Percentiles rank a stretch among this genome's conserved stretches.
Evolutionary conservation across 805 yeast species (phyloP).

Genomic region (Pichia cephalocereana): DNA sequence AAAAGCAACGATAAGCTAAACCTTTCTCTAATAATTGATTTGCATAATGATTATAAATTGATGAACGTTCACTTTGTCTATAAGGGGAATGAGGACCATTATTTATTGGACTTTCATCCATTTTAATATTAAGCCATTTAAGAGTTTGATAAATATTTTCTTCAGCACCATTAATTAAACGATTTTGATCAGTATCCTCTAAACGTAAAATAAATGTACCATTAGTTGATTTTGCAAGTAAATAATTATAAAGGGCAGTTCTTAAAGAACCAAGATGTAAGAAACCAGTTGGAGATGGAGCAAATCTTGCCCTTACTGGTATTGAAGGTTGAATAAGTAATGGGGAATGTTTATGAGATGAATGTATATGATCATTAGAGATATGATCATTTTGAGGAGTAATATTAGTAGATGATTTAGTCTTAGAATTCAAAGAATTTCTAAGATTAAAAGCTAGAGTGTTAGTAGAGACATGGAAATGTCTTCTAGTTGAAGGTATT

Average conservation of each 20-base stretch:
- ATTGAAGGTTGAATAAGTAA: conserved; percentile 24
- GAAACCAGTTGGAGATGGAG: conserved; percentile 96
- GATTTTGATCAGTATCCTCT: conserved; percentile 86
- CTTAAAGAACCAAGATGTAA: conserved; percentile 90
- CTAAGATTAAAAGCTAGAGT: no score
- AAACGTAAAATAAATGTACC: conserved; percentile 77
- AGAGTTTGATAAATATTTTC: conserved; percentile 65
- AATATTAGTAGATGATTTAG: no score
- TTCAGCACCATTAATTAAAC: conserved; percentile 79
- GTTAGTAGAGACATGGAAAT: no score
- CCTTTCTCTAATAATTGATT: conserved; percentile 51
- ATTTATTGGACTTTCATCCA: conserved; percentile 80
- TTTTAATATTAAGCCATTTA: conserved; percentile 62
- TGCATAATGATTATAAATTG: conserved; percentile 55
- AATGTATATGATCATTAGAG: conserved; percentile 2
- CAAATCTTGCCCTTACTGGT: conserved; percentile 85
- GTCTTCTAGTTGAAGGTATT: not conserved
- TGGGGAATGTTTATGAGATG: conserved; percentile 7
- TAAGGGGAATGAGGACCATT: conserved; percentile 80
- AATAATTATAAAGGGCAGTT: conserved; percentile 85
- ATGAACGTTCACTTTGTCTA: conserved; percentile 71
- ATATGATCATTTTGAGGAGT: no score
- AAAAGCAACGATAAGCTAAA: conserved; percentile 78
- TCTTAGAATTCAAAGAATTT: no score
- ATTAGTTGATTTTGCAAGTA: conserved; percentile 67